Evolutionary conservation across 179 eudicot species (phyloP).

Genomic region (Silene noctiflora): DNA sequence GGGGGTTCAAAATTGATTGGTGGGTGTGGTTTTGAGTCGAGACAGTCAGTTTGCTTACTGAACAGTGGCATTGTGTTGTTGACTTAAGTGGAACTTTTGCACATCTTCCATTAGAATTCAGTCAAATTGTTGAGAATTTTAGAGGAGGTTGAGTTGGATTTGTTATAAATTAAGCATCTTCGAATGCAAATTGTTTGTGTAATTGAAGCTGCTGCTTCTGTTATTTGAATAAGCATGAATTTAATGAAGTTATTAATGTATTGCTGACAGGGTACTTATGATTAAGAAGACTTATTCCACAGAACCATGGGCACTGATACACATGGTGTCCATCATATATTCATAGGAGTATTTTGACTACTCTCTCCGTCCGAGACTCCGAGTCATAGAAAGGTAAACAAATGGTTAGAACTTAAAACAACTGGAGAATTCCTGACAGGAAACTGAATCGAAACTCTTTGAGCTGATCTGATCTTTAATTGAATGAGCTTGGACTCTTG

Average conservation of each 20-base stretch:
- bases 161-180: constrained; percentile 12
- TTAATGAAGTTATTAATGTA: not conserved
- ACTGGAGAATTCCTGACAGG: no score
- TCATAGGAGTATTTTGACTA: no score
- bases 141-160: constrained; percentile 27
- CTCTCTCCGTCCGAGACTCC: no score
- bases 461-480: no score
- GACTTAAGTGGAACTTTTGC: constrained; percentile 10
- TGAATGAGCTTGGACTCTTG: no score
- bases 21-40: constrained; percentile 13
- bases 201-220: not conserved
- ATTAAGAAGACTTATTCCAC: not conserved
- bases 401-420: no score
- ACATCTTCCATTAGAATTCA: not conserved
- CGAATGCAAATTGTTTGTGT: constrained; percentile 7
- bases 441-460: no score
- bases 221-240: not conserved
- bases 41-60: constrained; percentile 16
- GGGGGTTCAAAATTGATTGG: constrained; percentile 12
- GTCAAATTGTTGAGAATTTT: constrained; percentile 5
- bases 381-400: no score
- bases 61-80: constrained; percentile 16
- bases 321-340: no score
- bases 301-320: no score
- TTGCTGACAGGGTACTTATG: not conserved